Percentiles rank a stretch among this genome's conserved stretches.
phyloP scores from a whole-genome alignment of 768 basidiomycete species.

The Vishniacozyma victoriae region DNA sequence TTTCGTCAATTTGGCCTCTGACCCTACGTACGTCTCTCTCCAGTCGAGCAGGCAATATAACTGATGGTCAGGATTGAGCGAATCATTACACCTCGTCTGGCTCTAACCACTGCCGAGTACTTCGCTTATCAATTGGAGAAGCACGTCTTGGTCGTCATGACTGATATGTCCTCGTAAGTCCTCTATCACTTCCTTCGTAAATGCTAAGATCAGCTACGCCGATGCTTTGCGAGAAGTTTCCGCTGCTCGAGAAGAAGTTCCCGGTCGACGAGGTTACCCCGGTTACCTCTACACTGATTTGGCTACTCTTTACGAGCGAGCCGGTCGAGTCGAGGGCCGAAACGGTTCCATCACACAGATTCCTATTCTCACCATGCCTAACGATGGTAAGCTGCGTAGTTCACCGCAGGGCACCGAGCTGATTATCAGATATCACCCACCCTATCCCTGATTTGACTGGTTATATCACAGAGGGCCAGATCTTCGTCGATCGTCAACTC shows the following conservation, averaged over 20 bases:
- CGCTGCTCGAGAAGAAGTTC: constrained; percentile 97
- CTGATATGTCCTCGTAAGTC: constrained; percentile 66
- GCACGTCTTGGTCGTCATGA: constrained; percentile 97
- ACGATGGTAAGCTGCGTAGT: constrained; percentile 67
- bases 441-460: constrained; percentile 99
- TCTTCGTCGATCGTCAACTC: constrained; percentile 94
- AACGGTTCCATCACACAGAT: constrained; percentile 99
- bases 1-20: constrained; percentile 97
- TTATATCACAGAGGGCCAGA: constrained; percentile 97
- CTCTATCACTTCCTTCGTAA: neutral
- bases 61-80: constrained; percentile 66
- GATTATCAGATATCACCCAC: constrained; percentile 86
- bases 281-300: constrained; percentile 81
- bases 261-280: constrained; percentile 94
- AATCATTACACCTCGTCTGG: constrained; percentile 97
- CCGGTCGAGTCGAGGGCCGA: constrained; percentile 92
- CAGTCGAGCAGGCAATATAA: neutral
- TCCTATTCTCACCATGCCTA: constrained; percentile 99
- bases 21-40: constrained; percentile 62
- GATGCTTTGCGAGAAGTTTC: constrained; percentile 63
- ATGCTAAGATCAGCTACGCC: constrained; percentile 50
- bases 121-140: constrained; percentile 99
- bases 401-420: neutral
- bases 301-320: constrained; percentile 98
- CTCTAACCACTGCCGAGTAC: constrained; percentile 96